Percentiles rank a stretch among this genome's conserved stretches.
Evolutionary conservation across 768 basidiomycete species (phyloP).

Genomic region (Coprinellus aureogranulatus): DNA sequence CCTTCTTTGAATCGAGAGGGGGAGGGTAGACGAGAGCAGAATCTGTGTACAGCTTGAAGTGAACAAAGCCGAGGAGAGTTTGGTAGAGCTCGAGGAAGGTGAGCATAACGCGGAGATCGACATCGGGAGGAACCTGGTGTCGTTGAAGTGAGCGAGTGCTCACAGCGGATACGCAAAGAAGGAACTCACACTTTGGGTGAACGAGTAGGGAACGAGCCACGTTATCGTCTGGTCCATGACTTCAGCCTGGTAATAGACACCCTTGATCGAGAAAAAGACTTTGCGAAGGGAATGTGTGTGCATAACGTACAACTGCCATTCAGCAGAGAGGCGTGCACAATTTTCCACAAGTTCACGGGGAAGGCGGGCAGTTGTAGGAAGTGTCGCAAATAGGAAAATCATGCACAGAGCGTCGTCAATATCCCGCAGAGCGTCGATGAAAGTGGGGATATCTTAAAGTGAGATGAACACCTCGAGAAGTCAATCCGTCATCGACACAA

Average conservation of each 20-base stretch:
- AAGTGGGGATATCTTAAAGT: too few species aligned
- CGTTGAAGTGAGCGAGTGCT: slow-evolving; percentile 10
- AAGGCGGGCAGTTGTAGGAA: slow-evolving; percentile 83
- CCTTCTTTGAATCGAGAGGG: slow-evolving; percentile 75
- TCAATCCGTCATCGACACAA: too few species aligned
- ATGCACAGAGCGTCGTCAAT: slow-evolving; percentile 97
- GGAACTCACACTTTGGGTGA: slow-evolving; percentile 81
- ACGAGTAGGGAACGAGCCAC: slow-evolving; percentile 97
- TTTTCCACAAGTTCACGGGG: slow-evolving; percentile 84
- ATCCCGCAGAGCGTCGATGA: slow-evolving; percentile 91
- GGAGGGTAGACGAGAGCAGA: slow-evolving; percentile 93
- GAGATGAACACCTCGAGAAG: neutral
- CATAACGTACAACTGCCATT: slow-evolving; percentile 98
- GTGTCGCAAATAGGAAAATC: slow-evolving; percentile 86
- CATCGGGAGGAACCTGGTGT: slow-evolving; percentile 82
- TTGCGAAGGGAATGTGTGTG: slow-evolving; percentile 81
- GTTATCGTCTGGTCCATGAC: slow-evolving; percentile 89
- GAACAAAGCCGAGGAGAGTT: slow-evolving; percentile 90
- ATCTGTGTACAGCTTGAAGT: slow-evolving; percentile 99
- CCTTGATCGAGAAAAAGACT: slow-evolving; percentile 95
- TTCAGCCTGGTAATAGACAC: slow-evolving; percentile 96
- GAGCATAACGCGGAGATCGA: slow-evolving; percentile 96
- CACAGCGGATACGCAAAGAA: slow-evolving; percentile 1
- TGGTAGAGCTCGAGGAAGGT: slow-evolving; percentile 99
- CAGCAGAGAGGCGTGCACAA: slow-evolving; percentile 83